Evolutionary conservation across 2,329 filamentous ascomycete species (phyloP).

Genomic region (Alternaria angustiovoidea): DNA sequence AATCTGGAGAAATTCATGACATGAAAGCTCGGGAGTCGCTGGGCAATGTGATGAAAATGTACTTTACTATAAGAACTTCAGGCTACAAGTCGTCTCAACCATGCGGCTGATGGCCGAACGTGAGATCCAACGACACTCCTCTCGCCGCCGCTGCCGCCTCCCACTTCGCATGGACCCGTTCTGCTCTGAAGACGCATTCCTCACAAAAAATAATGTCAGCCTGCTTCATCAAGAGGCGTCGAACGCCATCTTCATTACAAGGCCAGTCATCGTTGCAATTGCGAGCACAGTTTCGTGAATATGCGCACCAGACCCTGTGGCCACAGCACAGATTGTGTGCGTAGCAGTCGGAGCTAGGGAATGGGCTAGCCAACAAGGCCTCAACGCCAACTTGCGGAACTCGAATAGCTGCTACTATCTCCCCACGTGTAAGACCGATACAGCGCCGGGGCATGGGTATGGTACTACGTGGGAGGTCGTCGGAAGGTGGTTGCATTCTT

Average conservation of each 20-base stretch:
- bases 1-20: not conserved
- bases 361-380: slow-evolving; percentile 2
- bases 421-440: slow-evolving; percentile 13
- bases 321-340: slow-evolving; percentile 23
- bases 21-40: not conserved
- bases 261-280: slow-evolving; percentile 16
- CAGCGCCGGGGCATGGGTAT: slow-evolving; percentile 9
- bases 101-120: not conserved
- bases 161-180: slow-evolving; percentile 22
- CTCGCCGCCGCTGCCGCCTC: not conserved
- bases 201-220: slow-evolving; percentile 18
- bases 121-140: not conserved
- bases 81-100: not conserved
- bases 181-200: slow-evolving; percentile 23
- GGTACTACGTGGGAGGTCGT: not conserved
- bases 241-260: not conserved
- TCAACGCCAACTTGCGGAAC: not conserved
- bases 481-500: not conserved
- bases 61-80: not conserved
- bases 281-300: slow-evolving; percentile 11
- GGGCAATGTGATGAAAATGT: not conserved
- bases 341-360: not conserved
- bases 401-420: slow-evolving; percentile 8
- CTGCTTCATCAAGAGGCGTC: not conserved
- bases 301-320: slow-evolving; percentile 19